These are phyloP conservation scores for Maudiozyma turicensis DNA, from an alignment of 805 yeast species.

Conservation along the genomic window DNA sequence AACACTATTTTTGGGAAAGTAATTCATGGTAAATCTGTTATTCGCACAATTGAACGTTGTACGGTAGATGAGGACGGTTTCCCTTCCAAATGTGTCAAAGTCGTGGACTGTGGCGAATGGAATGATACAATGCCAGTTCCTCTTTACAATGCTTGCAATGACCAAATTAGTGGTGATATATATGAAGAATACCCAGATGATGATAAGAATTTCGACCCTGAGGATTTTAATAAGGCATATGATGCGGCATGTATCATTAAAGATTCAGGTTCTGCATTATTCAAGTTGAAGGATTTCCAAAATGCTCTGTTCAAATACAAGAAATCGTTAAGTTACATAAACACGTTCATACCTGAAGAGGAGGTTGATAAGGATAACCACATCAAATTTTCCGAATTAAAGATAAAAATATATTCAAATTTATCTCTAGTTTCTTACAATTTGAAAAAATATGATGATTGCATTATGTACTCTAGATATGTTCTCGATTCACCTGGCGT, in stretches of 20 bases:
- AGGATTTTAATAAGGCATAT: slow-evolving; percentile 43
- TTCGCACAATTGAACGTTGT: slow-evolving; percentile 53
- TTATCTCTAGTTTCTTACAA: slow-evolving; percentile 48
- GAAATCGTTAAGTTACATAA: slow-evolving; percentile 58
- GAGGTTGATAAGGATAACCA: slow-evolving; percentile 48
- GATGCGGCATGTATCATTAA: slow-evolving; percentile 48
- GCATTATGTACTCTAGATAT: slow-evolving; percentile 46
- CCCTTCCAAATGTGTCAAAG: slow-evolving; percentile 35
- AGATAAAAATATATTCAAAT: slow-evolving; percentile 37
- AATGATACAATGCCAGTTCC: slow-evolving; percentile 42
- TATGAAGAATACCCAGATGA: slow-evolving; percentile 77
- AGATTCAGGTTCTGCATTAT: slow-evolving; percentile 53
- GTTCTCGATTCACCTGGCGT: slow-evolving; percentile 42
- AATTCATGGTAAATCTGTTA: slow-evolving; percentile 54
- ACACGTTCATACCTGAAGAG: slow-evolving; percentile 62
- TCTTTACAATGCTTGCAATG: slow-evolving; percentile 51
- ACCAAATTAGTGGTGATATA: slow-evolving; percentile 53
- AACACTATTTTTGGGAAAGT: slow-evolving; percentile 75
- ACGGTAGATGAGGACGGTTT: slow-evolving; percentile 37
- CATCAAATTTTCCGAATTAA: slow-evolving; percentile 38
- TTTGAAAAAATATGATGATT: slow-evolving; percentile 37
- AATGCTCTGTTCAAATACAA: slow-evolving; percentile 54
- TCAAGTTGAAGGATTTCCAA: slow-evolving; percentile 40
- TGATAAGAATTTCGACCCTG: slow-evolving; percentile 47
- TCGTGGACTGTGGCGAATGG: slow-evolving; percentile 60